Evolutionary conservation across 1,284 basidiomycete species (phyloP).

Genomic region (Inonotus obliquus): DNA sequence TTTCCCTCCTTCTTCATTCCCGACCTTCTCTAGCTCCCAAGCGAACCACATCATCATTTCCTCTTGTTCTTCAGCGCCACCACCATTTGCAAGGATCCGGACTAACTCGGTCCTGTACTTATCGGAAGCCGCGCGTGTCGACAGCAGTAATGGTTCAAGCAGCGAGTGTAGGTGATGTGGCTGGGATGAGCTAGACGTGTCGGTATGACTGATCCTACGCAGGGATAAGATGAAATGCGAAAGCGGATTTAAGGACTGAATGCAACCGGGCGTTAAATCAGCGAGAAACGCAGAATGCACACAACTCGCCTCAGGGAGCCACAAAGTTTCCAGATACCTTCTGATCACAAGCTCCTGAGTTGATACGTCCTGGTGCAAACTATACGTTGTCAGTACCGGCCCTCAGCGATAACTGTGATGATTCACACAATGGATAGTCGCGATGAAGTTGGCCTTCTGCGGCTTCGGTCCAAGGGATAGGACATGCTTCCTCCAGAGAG

Average conservation of each 20-base stretch:
- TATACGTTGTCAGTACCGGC: not conserved
- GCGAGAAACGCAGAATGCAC: not conserved
- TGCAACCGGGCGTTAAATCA: not conserved
- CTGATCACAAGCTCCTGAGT: constrained; percentile 14
- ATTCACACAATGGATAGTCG: constrained; percentile 13
- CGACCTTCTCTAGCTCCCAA: constrained; percentile 49
- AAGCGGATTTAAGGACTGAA: constrained; percentile 66
- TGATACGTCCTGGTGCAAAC: constrained; percentile 6
- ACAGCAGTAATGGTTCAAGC: constrained; percentile 58
- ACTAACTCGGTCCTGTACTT: constrained; percentile 64
- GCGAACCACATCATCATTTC: constrained; percentile 72
- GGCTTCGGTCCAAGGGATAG: constrained; percentile 13
- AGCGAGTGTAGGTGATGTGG: too few relatives aligned
- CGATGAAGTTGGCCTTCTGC: constrained; percentile 12
- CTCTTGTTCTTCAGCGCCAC: constrained; percentile 56
- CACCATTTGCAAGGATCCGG: constrained; percentile 49
- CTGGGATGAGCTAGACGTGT: too few relatives aligned
- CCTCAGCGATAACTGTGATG: not conserved
- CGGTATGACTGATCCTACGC: too few relatives aligned
- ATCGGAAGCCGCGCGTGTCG: constrained; percentile 44
- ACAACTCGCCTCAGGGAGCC: constrained; percentile 51
- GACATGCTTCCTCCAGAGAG: constrained; percentile 11
- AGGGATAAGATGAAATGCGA: constrained; percentile 46
- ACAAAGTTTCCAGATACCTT: constrained; percentile 65
- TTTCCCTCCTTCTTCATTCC: constrained; percentile 18